A percentile compares a stretch with the other conserved stretches of the same genome.
phyloP scores from a whole-genome alignment of 352 stramenopile species.

The Pythium folliculosum region DNA sequence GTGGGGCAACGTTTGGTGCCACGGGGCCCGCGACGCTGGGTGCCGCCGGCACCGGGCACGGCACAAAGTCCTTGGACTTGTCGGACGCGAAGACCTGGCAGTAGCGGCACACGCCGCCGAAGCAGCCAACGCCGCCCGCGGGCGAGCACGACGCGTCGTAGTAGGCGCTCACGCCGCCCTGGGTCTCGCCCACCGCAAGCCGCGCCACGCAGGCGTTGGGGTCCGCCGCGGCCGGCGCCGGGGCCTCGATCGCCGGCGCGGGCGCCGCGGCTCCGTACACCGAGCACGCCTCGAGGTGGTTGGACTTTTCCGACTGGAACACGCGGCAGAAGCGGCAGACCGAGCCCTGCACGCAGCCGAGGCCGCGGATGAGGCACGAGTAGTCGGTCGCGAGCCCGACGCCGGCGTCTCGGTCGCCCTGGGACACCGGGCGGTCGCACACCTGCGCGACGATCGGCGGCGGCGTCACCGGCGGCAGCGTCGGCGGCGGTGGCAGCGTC shows the following conservation, averaged over 20 bases:
- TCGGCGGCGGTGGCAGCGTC: neutral
- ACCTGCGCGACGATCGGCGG: neutral
- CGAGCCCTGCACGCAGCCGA: conserved; percentile 7
- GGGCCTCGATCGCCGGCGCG: neutral
- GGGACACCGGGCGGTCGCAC: conserved; percentile 3
- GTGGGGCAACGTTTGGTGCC: neutral
- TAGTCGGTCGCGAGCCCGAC: conserved; percentile 8
- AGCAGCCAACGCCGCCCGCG: neutral
- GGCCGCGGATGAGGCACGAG: neutral
- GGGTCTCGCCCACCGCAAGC: neutral
- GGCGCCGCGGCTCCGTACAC: neutral
- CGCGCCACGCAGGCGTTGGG: neutral
- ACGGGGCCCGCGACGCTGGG: too few relatives aligned
- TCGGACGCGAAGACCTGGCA: conserved; percentile 5
- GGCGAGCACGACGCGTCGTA: neutral
- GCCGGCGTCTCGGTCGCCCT: neutral
- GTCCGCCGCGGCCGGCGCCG: neutral
- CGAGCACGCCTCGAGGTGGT: conserved; percentile 10
- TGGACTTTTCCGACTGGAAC: neutral
- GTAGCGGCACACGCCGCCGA: conserved; percentile 8
- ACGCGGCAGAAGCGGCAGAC: conserved; percentile 32
- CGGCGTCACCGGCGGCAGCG: neutral
- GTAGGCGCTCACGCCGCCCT: conserved; percentile 1
- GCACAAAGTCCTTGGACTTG: neutral
- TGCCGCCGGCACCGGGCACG: neutral